Base-by-base conservation (phyloP, 208 protist species). In the Leishmania mexicana region DNA sequence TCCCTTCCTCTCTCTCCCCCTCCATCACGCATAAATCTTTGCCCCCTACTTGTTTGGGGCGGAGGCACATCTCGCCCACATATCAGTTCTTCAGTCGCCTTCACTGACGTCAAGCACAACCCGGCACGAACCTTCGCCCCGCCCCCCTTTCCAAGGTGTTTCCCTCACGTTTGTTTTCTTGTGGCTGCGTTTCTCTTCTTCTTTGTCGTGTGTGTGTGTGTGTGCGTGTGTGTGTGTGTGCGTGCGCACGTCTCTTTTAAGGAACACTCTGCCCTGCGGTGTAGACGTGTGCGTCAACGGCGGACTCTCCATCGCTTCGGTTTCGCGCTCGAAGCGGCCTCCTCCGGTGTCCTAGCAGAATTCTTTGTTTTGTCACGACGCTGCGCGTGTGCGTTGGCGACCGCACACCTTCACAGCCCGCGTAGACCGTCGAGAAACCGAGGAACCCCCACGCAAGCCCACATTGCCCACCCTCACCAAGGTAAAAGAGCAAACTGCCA, bases 111-210 rank as follows among this genome's bases (percentile, higher is more conserved):
- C 28, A 75, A 58, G 31, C 24, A 57, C 47, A 57, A n/a, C 35
- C 7, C 28, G n/a, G 24, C 57, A 62, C 24, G 6, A 6, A 62
- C 76, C 51, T 67, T 62, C 38, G 19, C 38, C 64, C 49, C 73
- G 72, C 31, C 49, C 73, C 76, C 31, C 73, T 68, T 60, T 62
- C 19, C 31, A 19, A 68, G 64, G 10, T 57, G 31, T 76, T 49
- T 4, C 0, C 64, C 78, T 51, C 28, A 1, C 74, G 24, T 64
- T 77, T 81, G 58, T 81, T 31, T 71, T 78, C 31, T 82, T 78
- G 1, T 83, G 31, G 31, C 57, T 40, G 62, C 78, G 54, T 65
- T 49, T 79, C 31, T 6, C 38, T 3, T 58, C 28, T 40, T n/a
- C 17, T 17, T 51, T 77, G 31, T 58, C 62, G 11, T 64, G 31